phyloP scores from a whole-genome alignment of 2,329 filamentous ascomycete species.

The Pyricularia sp. region DNA sequence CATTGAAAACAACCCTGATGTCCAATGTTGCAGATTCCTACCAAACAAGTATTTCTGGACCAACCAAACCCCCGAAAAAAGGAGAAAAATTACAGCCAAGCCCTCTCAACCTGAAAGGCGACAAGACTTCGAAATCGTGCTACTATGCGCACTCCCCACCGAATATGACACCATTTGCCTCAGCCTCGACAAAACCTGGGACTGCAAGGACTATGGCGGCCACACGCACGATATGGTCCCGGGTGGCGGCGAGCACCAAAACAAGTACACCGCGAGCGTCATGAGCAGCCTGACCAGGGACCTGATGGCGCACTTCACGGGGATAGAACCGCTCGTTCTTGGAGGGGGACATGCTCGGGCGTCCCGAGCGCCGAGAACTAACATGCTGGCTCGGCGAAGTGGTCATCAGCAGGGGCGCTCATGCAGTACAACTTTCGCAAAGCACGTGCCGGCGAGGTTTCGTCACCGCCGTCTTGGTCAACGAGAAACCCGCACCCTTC shows the following conservation, averaged over 20 bases:
- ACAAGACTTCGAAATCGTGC: background rate
- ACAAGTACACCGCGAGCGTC: slow-evolving; percentile 14
- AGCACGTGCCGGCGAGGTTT: background rate
- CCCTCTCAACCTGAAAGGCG: background rate
- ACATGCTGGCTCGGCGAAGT: background rate
- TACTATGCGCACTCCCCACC: background rate
- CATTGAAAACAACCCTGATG: background rate
- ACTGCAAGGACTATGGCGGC: background rate
- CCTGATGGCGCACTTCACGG: background rate
- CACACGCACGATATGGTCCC: background rate
- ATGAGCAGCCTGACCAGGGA: background rate
- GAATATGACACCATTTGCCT: background rate
- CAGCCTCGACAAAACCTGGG: background rate
- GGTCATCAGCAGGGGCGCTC: background rate
- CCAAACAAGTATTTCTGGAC: background rate
- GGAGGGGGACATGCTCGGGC: background rate
- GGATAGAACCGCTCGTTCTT: background rate
- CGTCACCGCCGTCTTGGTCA: background rate
- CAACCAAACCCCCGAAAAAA: background rate
- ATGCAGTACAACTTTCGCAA: background rate
- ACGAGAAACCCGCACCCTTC: background rate
- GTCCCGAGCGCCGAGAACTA: background rate
- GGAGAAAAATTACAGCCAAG: background rate
- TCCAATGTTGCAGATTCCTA: background rate
- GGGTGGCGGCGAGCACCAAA: slow-evolving; percentile 4